phyloP scores from a whole-genome alignment of 805 yeast genomes.

The Grigorovia humatica region DNA sequence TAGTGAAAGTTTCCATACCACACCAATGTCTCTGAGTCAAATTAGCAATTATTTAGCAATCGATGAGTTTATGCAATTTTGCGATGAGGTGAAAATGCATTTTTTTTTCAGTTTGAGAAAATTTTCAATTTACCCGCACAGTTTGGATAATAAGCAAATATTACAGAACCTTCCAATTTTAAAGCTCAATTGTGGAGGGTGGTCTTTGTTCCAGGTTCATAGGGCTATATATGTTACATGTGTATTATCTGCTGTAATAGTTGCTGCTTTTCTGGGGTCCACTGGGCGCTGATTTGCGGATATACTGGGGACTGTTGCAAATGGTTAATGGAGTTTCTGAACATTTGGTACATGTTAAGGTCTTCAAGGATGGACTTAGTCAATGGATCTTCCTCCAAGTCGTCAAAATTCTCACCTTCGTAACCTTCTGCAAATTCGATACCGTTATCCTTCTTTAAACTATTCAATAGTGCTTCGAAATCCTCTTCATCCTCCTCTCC shows the following conservation, averaged over 20 bases:
- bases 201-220: background rate
- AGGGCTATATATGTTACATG: constrained; percentile 34
- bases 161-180: no score
- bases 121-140: constrained; percentile 1
- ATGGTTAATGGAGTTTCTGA: constrained; percentile 43
- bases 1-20: constrained; percentile 13
- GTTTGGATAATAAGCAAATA: background rate
- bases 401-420: constrained; percentile 52
- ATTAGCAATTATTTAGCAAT: background rate
- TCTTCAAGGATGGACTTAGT: constrained; percentile 71
- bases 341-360: constrained; percentile 58
- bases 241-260: constrained; percentile 36
- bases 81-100: constrained; percentile 12
- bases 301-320: constrained; percentile 45
- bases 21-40: background rate
- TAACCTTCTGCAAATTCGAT: constrained; percentile 26
- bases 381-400: constrained; percentile 71
- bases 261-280: constrained; percentile 30
- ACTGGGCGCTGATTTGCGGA: constrained; percentile 35
- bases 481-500: constrained; percentile 28
- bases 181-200: no score
- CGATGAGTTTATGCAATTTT: background rate
- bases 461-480: constrained; percentile 36
- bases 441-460: constrained; percentile 35
- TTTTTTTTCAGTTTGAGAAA: background rate